Conservation (phyloP, 768 basidiomycete genomes). For the Boletus coccyginus region DNA sequence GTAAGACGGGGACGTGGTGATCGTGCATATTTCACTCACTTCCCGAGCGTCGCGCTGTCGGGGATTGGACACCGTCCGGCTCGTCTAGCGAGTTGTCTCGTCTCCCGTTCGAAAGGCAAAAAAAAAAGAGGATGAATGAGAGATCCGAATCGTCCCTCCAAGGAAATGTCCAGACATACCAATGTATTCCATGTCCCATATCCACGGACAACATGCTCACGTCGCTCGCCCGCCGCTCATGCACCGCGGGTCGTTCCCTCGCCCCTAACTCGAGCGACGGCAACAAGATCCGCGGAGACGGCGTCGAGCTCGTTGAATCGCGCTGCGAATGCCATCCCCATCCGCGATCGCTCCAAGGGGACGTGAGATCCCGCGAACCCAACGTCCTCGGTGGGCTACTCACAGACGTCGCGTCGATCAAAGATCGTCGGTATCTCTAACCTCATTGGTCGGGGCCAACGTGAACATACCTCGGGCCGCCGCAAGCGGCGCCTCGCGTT, state of each 20-base stretch:
- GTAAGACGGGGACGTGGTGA: neutral
- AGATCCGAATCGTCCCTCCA: neutral
- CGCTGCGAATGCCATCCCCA: neutral
- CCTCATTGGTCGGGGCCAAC: neutral
- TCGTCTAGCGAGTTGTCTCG: neutral
- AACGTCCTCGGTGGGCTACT: constrained; percentile 35
- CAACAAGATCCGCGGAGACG: constrained; percentile 8
- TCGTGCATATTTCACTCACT: neutral
- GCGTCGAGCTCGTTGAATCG: constrained; percentile 2
- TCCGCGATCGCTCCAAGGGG: constrained; percentile 22
- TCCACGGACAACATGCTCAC: neutral
- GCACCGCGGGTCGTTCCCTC: constrained; percentile 34
- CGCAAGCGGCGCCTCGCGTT: constrained; percentile 31
- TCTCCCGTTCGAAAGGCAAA: neutral
- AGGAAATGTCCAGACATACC: neutral
- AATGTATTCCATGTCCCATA: neutral
- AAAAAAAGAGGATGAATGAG: neutral
- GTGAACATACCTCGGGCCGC: constrained; percentile 31
- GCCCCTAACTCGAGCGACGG: constrained; percentile 20
- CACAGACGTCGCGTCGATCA: constrained; percentile 44
- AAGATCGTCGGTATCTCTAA: constrained; percentile 67
- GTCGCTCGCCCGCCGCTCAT: neutral
- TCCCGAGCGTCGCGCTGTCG: neutral
- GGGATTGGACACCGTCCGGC: neutral
- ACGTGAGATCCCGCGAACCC: constrained; percentile 56